phyloP scores from a whole-genome alignment of 768 basidiomycete species.

The Saitozyma sp. region DNA sequence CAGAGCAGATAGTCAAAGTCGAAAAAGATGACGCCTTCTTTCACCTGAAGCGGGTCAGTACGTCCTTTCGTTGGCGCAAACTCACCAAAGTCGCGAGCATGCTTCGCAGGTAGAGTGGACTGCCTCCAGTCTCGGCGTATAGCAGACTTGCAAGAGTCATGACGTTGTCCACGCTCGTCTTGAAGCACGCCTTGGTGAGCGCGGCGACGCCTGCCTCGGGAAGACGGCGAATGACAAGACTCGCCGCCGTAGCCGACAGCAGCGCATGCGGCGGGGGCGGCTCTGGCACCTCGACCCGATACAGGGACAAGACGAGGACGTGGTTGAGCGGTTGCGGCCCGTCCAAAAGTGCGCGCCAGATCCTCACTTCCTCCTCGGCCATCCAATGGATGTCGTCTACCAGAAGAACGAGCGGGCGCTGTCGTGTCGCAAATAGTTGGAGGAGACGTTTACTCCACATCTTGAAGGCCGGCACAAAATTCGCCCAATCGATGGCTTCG shows the following conservation, averaged over 20 bases:
- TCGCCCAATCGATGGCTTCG: constrained; percentile 22
- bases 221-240: constrained; percentile 10
- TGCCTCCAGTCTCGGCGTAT: constrained; percentile 28
- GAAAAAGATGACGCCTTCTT: constrained; percentile 25
- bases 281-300: constrained; percentile 12
- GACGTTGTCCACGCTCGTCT: background rate
- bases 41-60: constrained; percentile 19
- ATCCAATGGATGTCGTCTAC: constrained; percentile 46
- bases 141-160: constrained; percentile 18
- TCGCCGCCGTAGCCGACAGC: constrained; percentile 12
- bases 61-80: background rate
- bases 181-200: constrained; percentile 18
- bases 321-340: constrained; percentile 23
- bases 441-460: constrained; percentile 23
- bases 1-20: constrained; percentile 23
- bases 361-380: constrained; percentile 16
- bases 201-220: constrained; percentile 16
- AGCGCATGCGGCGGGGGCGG: constrained; percentile 7
- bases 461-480: constrained; percentile 22
- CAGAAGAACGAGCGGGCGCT: constrained; percentile 31
- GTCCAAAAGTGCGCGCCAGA: constrained; percentile 28
- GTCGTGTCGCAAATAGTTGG: constrained; percentile 28
- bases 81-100: constrained; percentile 23
- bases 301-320: constrained; percentile 24
- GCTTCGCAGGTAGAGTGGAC: constrained; percentile 26